These are phyloP conservation scores for Mortierella sp. DNA, from an alignment of 371 early-diverging fungal genomes.

Conservation along the genomic window DNA sequence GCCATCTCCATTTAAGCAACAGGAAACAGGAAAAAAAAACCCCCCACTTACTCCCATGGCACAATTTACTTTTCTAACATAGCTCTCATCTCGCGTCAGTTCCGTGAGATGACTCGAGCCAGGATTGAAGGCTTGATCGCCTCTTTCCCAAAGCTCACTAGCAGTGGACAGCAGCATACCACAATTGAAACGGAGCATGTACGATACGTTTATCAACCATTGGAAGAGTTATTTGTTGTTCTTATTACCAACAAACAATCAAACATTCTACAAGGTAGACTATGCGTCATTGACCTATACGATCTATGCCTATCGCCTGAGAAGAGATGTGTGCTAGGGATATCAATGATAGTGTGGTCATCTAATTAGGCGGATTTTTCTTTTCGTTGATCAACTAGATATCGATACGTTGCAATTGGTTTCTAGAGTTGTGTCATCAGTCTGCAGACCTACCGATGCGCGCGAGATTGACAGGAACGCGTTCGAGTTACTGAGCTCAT, in stretches of 20 bases:
- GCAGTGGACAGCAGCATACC: slow-evolving; percentile 94
- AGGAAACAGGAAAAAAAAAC: neutral
- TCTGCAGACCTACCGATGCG: slow-evolving; percentile 88
- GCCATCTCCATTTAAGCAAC: neutral
- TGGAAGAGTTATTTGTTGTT: slow-evolving; percentile 89
- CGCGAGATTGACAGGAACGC: slow-evolving; percentile 82
- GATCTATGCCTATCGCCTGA: too few relatives aligned
- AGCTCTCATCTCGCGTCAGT: slow-evolving; percentile 97
- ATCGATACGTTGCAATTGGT: slow-evolving; percentile 91
- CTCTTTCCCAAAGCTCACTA: slow-evolving; percentile 96
- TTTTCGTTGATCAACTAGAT: slow-evolving; percentile 62
- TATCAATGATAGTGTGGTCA: too few relatives aligned
- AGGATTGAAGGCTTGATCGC: slow-evolving; percentile 96
- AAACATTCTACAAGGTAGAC: slow-evolving; percentile 92
- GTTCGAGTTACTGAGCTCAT: slow-evolving; percentile 92
- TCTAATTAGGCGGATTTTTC: too few relatives aligned
- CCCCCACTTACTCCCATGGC: neutral
- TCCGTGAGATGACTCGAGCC: slow-evolving; percentile 94
- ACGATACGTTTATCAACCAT: slow-evolving; percentile 97
- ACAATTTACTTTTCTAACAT: slow-evolving; percentile 1
- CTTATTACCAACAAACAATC: slow-evolving; percentile 69
- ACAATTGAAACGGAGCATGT: slow-evolving; percentile 97
- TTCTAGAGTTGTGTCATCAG: slow-evolving; percentile 92
- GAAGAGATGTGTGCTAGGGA: too few relatives aligned
- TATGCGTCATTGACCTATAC: slow-evolving; percentile 65